Conservation (phyloP, 1,284 basidiomycete species). For the Tremellales sp. region DNA sequence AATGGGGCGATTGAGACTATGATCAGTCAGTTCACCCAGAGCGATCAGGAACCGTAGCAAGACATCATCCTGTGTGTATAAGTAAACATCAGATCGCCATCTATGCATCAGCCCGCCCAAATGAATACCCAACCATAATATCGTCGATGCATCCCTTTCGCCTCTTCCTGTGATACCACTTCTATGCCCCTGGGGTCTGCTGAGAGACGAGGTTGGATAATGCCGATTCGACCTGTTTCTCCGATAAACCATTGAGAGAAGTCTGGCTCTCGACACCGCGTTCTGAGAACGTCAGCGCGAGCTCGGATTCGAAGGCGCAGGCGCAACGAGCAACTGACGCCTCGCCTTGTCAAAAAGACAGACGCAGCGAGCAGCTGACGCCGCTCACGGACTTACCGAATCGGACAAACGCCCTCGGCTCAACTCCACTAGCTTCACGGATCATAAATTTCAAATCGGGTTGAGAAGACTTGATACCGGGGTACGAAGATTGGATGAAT, state of each 20-base stretch:
- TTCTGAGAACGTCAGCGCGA: slow-evolving; percentile 22
- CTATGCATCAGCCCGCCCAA: too few relatives aligned
- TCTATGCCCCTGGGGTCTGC: too few relatives aligned
- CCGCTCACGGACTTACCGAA: slow-evolving; percentile 64
- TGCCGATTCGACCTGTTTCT: slow-evolving; percentile 39
- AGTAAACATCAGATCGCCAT: too few relatives aligned
- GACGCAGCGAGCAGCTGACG: neutral
- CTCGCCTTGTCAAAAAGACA: too few relatives aligned
- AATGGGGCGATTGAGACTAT: too few relatives aligned
- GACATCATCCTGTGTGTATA: too few relatives aligned
- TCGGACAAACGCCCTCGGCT: slow-evolving; percentile 81
- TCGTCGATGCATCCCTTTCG: too few relatives aligned
- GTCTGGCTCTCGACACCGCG: slow-evolving; percentile 44
- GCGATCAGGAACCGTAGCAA: too few relatives aligned
- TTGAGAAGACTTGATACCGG: slow-evolving; percentile 77
- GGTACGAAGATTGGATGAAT: slow-evolving; percentile 78
- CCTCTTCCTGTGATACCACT: too few relatives aligned
- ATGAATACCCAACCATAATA: too few relatives aligned
- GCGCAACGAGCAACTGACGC: neutral
- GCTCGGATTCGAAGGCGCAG: neutral
- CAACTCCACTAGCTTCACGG: slow-evolving; percentile 82
- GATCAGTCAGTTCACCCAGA: too few relatives aligned
- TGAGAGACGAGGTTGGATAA: slow-evolving; percentile 34
- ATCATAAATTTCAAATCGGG: slow-evolving; percentile 86
- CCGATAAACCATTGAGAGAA: slow-evolving; percentile 37